phyloP scores from a whole-genome alignment of 257 asterid genomes.

The Capsicum chinense region DNA sequence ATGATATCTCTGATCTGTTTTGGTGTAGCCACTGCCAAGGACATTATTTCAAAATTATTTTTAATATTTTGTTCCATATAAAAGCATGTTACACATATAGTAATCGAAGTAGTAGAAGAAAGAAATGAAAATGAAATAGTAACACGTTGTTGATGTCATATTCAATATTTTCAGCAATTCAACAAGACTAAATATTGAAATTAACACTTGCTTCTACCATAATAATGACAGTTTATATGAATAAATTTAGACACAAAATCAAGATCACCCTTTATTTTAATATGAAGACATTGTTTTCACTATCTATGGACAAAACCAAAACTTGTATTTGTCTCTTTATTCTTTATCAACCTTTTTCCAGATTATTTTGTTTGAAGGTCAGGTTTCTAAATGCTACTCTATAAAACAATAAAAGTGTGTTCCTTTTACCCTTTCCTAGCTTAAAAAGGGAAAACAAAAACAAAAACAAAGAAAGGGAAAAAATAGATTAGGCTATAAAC shows the following conservation, averaged over 20 bases:
- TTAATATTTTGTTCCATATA: not conserved
- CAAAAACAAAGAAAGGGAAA: no score
- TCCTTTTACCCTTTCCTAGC: no score
- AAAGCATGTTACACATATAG: not conserved
- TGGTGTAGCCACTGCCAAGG: slow-evolving; percentile 45
- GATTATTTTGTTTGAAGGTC: no score
- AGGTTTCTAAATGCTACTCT: no score
- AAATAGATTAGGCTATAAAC: no score
- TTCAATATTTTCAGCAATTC: no score
- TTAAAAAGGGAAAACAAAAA: no score
- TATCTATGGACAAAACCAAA: no score
- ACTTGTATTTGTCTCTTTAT: no score
- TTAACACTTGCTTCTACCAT: not conserved
- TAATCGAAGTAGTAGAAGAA: not conserved
- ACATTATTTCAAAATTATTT: not conserved
- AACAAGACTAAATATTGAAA: not conserved
- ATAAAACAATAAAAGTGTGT: no score
- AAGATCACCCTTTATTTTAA: not conserved
- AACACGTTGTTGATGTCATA: not conserved
- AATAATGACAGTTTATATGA: not conserved
- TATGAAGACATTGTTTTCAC: not conserved
- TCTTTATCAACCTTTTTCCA: no score
- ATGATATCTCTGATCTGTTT: slow-evolving; percentile 51
- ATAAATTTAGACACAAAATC: not conserved
- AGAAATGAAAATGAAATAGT: not conserved